Base-by-base conservation (phyloP, 2,329 filamentous ascomycete genomes). In the Cyphellophora europaea region DNA sequence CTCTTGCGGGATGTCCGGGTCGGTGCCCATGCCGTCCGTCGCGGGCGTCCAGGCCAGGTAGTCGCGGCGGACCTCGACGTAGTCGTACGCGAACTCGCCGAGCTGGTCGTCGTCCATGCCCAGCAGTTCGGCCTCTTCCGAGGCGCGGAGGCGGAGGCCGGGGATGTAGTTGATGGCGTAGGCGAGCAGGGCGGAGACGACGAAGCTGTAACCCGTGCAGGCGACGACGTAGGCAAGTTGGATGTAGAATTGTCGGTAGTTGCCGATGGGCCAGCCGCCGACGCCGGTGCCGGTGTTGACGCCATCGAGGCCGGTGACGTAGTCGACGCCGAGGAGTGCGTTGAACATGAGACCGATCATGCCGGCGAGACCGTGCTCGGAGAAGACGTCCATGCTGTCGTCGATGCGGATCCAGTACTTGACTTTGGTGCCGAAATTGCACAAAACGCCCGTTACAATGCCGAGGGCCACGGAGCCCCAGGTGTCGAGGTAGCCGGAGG, bases 371-470 rank as follows among this genome's bases (percentile, higher is more conserved):
- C 75, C 85, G 72, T 93, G 86, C 61, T 91, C 84, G 48, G 86
- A 86, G 61, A 93, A 91, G 52, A 93, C 79, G 65, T 93, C 86
- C 61, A 93, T 82, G 5, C 82, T 80, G 55, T 93, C 86, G 50
- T 93, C 86, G 37, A 93, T 78, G 43, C 77, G 77, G 53, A 93
- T 69, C 74, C 74, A 79, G 63, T 76, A 79, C 62, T 79, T 79
- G 59, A 79, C 68, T 71, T 93, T 93, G 54, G 86, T 93, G 41
- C 78, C 74, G 63, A 89, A 86, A 63, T 93, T 93, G 71, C 78
- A 82, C 40, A 78, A 69, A 35, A 83, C 63, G 37, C 73, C 82
- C 33, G 75, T 77, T 27, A 67, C 63, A 38, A 79, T 65, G 28
- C 75, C 75, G 40, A 79, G 64, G 32, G 72, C 57, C 35, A 79